Conservation (phyloP, 371 early-diverging fungal genomes). For the Actinomortierella wolfii region DNA sequence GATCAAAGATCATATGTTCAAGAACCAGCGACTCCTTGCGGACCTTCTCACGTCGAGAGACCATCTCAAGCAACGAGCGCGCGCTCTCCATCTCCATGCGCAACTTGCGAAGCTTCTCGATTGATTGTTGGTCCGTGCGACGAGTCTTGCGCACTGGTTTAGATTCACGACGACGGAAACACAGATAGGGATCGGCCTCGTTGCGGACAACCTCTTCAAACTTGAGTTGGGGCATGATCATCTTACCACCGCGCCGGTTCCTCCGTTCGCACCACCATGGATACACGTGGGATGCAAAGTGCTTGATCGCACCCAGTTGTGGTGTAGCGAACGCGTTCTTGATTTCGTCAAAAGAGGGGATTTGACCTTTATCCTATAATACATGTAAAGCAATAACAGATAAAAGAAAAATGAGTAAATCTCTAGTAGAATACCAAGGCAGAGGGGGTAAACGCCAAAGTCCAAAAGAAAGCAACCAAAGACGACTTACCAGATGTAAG, state of each 20-base stretch:
- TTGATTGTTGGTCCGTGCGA: constrained; percentile 84
- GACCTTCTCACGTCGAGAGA: constrained; percentile 76
- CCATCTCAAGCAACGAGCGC: constrained; percentile 77
- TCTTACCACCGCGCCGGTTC: constrained; percentile 50
- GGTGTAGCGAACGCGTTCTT: constrained; percentile 34
- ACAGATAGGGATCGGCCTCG: constrained; percentile 94
- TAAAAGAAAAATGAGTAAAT: background rate
- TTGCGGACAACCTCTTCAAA: constrained; percentile 69
- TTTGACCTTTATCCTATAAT: constrained; percentile 51
- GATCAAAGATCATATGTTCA: constrained; percentile 67
- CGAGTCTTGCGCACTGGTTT: constrained; percentile 87
- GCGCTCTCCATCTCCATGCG: constrained; percentile 83
- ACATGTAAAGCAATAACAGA: background rate
- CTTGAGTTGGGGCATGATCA: constrained; percentile 69
- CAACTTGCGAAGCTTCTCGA: constrained; percentile 83
- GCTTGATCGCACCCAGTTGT: constrained; percentile 27
- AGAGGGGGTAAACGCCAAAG: background rate
- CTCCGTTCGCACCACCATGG: constrained; percentile 56
- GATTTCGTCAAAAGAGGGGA: constrained; percentile 51
- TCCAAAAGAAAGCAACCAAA: background rate
- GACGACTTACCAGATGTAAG: constrained; percentile 53
- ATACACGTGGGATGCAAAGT: constrained; percentile 33
- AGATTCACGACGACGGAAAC: constrained; percentile 94
- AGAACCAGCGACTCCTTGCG: constrained; percentile 70
- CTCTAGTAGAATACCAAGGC: too few relatives aligned